Evolutionary conservation across 106 monocot genomes (phyloP).

Genomic region (Allium sativum): DNA sequence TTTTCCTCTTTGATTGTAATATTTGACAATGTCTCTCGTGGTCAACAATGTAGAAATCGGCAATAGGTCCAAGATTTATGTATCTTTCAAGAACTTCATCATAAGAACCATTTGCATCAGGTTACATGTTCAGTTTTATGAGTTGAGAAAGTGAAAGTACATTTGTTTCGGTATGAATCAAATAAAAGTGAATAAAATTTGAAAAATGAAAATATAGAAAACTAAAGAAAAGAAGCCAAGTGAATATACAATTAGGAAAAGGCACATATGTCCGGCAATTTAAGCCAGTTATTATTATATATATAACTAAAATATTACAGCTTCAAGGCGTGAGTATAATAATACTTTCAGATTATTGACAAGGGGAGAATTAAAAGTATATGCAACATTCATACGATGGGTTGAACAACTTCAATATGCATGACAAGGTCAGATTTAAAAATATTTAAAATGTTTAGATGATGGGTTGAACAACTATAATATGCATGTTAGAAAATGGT

Average conservation of each 20-base stretch:
- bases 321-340: too few species aligned
- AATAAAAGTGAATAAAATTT: background rate
- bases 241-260: background rate
- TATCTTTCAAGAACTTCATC: slow-evolving; percentile 92
- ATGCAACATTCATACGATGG: too few species aligned
- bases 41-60: slow-evolving; percentile 96
- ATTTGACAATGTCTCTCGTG: slow-evolving; percentile 96
- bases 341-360: too few species aligned
- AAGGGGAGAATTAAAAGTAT: too few species aligned
- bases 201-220: background rate
- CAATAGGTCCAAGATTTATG: slow-evolving; percentile 95
- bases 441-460: background rate
- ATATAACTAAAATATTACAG: too few species aligned
- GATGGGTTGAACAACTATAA: background rate
- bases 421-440: too few species aligned
- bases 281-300: too few species aligned
- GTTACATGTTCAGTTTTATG: slow-evolving; percentile 94
- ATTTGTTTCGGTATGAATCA: background rate
- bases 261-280: too few species aligned
- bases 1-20: too few species aligned
- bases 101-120: slow-evolving; percentile 89
- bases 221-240: too few species aligned
- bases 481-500: too few species aligned
- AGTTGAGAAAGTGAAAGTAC: slow-evolving; percentile 31
- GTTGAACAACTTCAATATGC: too few species aligned